Evolutionary conservation across 768 basidiomycete genomes (phyloP).

Genomic region (Lactifluus pinguis): DNA sequence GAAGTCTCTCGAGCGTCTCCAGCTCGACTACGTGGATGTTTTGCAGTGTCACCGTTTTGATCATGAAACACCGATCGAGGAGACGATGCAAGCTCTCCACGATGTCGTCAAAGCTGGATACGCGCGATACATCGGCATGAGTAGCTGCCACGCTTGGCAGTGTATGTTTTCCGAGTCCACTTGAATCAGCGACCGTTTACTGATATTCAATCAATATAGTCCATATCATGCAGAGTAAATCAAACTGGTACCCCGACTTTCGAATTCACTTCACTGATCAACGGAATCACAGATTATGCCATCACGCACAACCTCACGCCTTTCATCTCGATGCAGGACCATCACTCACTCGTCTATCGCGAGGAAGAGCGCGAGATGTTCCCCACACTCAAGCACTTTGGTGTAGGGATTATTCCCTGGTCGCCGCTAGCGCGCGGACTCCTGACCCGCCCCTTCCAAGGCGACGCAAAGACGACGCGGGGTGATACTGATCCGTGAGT

Average conservation of each 20-base stretch:
- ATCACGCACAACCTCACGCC: constrained; percentile 13
- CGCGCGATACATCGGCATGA: constrained; percentile 29
- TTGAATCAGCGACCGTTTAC: background rate
- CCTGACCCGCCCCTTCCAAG: constrained; percentile 13
- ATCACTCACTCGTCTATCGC: constrained; percentile 30
- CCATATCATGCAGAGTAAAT: constrained; percentile 16
- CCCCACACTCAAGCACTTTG: constrained; percentile 22
- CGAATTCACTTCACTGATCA: constrained; percentile 8
- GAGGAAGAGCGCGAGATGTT: constrained; percentile 34
- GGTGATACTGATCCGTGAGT: constrained; percentile 1
- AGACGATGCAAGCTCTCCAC: constrained; percentile 30
- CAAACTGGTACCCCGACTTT: background rate
- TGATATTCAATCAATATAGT: constrained; percentile 1
- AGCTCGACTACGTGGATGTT: constrained; percentile 69
- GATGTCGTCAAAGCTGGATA: constrained; percentile 33
- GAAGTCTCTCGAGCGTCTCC: constrained; percentile 52
- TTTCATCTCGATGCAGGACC: constrained; percentile 18
- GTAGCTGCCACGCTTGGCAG: constrained; percentile 26
- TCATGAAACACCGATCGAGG: constrained; percentile 27
- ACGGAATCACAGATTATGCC: constrained; percentile 16
- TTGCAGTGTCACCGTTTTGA: constrained; percentile 44
- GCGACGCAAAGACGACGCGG: background rate
- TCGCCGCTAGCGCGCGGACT: constrained; percentile 16
- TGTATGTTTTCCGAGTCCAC: constrained; percentile 15
- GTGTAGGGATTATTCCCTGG: constrained; percentile 17